A percentile compares a stretch with the other conserved stretches of the same genome.
phyloP scores from a whole-genome alignment of 2,329 filamentous ascomycete genomes.

The Botrytis cinerea region DNA sequence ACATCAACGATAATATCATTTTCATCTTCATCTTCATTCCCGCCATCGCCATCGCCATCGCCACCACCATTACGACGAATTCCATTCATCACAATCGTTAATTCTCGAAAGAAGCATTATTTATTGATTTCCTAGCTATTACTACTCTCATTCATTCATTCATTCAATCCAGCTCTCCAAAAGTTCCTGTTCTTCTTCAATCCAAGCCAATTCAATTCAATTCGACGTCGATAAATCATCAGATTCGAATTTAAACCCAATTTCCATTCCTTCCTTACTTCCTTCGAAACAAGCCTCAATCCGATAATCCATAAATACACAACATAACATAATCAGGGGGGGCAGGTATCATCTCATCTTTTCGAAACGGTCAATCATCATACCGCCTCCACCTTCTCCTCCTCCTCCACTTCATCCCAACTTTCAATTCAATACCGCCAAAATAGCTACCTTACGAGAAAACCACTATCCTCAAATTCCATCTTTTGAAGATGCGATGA shows the following conservation, averaged over 20 bases:
- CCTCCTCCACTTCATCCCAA: background rate
- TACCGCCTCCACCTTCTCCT: background rate
- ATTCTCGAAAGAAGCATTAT: background rate
- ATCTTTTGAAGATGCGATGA: conserved; percentile 38
- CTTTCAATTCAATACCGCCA: conserved; percentile 34
- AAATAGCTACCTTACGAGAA: conserved; percentile 41
- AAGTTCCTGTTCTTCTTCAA: background rate
- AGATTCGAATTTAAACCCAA: background rate
- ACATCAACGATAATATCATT: background rate
- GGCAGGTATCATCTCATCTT: conserved; percentile 20
- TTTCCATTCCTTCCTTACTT: background rate
- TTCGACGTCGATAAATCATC: background rate
- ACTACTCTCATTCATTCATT: background rate
- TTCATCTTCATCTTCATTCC: background rate
- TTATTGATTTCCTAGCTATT: background rate
- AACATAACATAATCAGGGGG: conserved; percentile 14
- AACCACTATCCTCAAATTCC: conserved; percentile 29
- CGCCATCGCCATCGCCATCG: background rate
- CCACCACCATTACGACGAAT: background rate
- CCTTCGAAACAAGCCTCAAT: conserved; percentile 9
- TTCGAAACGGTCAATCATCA: conserved; percentile 13
- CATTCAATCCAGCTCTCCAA: conserved; percentile 2
- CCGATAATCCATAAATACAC: background rate
- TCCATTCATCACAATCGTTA: conserved; percentile 1
- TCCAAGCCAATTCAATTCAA: background rate